Base-by-base conservation (phyloP, 108 stramenopile genomes). In the Nannochloropsis gaditana region DNA sequence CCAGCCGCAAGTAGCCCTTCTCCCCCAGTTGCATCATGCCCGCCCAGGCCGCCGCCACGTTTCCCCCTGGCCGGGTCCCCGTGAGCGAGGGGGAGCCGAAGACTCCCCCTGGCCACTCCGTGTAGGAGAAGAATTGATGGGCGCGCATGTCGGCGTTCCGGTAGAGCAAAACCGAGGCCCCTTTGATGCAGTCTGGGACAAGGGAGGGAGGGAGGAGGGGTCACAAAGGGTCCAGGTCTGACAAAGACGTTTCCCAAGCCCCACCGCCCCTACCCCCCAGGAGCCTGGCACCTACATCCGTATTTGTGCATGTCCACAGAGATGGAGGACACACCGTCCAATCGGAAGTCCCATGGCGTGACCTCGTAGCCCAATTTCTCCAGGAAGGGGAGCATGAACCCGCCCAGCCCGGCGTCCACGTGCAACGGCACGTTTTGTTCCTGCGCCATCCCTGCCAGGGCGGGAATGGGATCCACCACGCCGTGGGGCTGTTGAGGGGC, bases 381-480 rank as follows among this genome's bases (percentile, higher is more conserved):
- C 17, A 92, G 92, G 84, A 95, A 96, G n/a, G 96, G 94, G 21
- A 96, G 84, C 44, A 96, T 86, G 85, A 94, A 95, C 9, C 94
- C 94, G 44, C 96, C 96, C 17, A 96, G 90, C 89, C 95, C 95
- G 85, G 93, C 93, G 90, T 96, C 96, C 17, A 95, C 94, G 90
- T 96, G 96, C 79, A 95, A 90, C 15, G 82, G 82, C 82, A 86
- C 86, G 82, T 86, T 86, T 41, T 87, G 81, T 73, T 90, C 45
- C n/a, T 83, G 10, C 2, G 95, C 95, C 45, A 95, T 47, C 41
- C 85, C 31, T n/a, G 90, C 89, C 41, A 94, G 83, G 42, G 79
- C 79, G 6, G 87, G 82, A 82, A 95, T 93, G n/a, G 94, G 93
- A 87, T 96, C 96, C 80, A 96, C 93, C 10, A 91, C 80, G 8